Evolutionary conservation across 2,329 filamentous ascomycete genomes (phyloP).

Genomic region (Raffaelea albimanens): DNA sequence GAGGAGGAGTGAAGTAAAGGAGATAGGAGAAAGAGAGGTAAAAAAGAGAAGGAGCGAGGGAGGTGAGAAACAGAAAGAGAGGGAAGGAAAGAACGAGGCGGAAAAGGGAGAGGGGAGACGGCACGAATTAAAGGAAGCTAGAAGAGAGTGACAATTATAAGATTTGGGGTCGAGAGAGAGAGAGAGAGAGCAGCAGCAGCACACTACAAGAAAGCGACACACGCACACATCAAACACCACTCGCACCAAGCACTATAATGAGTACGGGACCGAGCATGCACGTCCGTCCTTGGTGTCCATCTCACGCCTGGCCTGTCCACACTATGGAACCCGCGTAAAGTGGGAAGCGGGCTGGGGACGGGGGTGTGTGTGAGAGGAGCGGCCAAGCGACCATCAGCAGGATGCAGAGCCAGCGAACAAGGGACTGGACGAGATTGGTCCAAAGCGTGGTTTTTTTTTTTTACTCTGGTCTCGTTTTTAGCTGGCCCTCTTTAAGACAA

Average conservation of each 20-base stretch:
- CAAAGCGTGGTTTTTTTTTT: too few relatives aligned
- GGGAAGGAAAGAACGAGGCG: constrained; percentile 5
- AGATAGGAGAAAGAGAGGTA: background rate
- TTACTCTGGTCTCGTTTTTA: too few relatives aligned
- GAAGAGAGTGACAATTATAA: constrained; percentile 5
- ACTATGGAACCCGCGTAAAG: constrained; percentile 12
- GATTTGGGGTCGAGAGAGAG: constrained; percentile 22
- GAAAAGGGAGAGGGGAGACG: constrained; percentile 2
- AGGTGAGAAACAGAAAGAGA: background rate
- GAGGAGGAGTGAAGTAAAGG: background rate
- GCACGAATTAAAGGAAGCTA: constrained; percentile 1
- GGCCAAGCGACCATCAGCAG: too few relatives aligned
- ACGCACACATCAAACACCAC: constrained; percentile 3
- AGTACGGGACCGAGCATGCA: constrained; percentile 12
- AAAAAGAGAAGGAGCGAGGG: background rate
- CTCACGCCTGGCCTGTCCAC: constrained; percentile 10
- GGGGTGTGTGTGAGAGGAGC: constrained; percentile 16
- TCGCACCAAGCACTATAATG: constrained; percentile 10
- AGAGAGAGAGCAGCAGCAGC: constrained; percentile 22
- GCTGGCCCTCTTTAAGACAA: too few relatives aligned
- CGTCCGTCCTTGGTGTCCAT: constrained; percentile 12
- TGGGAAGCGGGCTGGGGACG: constrained; percentile 9
- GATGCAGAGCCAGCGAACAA: too few relatives aligned
- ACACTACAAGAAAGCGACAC: constrained; percentile 14
- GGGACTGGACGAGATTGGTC: too few relatives aligned